phyloP scores from a whole-genome alignment of 2,329 filamentous ascomycete genomes.

The Talaromyces sp. region DNA sequence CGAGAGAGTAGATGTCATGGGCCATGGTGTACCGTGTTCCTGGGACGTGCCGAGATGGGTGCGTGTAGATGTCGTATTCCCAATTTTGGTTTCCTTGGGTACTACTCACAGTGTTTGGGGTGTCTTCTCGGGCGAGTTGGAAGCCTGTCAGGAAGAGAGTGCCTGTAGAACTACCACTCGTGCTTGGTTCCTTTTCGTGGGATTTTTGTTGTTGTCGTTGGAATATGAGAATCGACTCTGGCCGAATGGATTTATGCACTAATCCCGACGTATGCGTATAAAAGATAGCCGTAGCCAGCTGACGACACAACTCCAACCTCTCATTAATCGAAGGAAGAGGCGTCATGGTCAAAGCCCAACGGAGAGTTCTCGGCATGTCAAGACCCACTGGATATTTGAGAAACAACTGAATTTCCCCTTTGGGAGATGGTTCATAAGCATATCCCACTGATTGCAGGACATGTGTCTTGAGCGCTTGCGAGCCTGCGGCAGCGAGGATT shows the following conservation, averaged over 20 bases:
- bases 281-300: background rate
- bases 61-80: slow-evolving; percentile 8
- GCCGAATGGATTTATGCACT: slow-evolving; percentile 1
- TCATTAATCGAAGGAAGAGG: background rate
- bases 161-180: background rate
- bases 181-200: background rate
- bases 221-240: background rate
- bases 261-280: background rate
- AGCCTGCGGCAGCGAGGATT: background rate
- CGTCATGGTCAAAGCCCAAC: background rate
- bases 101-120: background rate
- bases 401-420: background rate
- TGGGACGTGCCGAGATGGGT: background rate
- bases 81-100: slow-evolving; percentile 5
- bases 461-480: background rate
- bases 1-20: background rate
- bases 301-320: background rate
- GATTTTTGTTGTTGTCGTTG: background rate
- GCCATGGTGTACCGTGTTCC: slow-evolving; percentile 1
- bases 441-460: slow-evolving; percentile 1
- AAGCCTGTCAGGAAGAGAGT: slow-evolving; percentile 1
- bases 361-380: background rate
- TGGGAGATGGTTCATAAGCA: background rate
- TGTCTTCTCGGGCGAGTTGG: background rate
- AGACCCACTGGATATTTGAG: background rate